phyloP scores from a whole-genome alignment of 257 asterid genomes.

The Gentiana macrophylla region DNA sequence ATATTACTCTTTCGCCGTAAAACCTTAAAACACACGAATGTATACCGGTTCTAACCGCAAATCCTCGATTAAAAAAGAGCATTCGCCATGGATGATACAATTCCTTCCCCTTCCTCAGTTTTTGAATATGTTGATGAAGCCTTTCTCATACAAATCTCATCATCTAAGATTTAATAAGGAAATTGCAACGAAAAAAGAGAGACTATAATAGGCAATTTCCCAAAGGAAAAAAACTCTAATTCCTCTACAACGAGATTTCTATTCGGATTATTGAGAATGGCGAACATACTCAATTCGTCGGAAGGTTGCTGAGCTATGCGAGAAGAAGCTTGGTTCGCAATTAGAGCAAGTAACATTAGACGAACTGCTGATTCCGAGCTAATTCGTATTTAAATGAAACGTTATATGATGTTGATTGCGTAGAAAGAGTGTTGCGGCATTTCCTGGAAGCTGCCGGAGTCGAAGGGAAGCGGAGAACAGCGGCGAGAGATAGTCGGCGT shows the following conservation, averaged over 20 bases:
- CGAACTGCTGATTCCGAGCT: constrained; percentile 86
- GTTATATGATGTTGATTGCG: constrained; percentile 82
- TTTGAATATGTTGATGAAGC: too few species aligned
- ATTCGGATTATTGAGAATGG: constrained; percentile 70
- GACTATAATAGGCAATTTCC: constrained; percentile 52
- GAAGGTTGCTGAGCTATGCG: constrained; percentile 47
- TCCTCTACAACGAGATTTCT: constrained; percentile 39
- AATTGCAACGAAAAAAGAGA: constrained; percentile 12
- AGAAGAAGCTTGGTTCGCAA: constrained; percentile 85
- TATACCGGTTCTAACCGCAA: too few species aligned
- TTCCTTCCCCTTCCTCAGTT: too few species aligned
- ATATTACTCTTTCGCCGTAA: too few species aligned
- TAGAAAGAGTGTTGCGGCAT: constrained; percentile 61
- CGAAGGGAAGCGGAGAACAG: constrained; percentile 31
- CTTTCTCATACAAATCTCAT: too few species aligned
- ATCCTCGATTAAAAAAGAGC: too few species aligned
- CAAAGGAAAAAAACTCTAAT: constrained; percentile 32
- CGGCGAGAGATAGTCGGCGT: constrained; percentile 39
- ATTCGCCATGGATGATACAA: too few species aligned
- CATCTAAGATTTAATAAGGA: too few species aligned
- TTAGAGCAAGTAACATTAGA: constrained; percentile 79
- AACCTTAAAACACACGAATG: too few species aligned
- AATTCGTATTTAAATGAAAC: constrained; percentile 88
- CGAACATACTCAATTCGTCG: constrained; percentile 66
- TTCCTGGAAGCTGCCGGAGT: constrained; percentile 30